These are phyloP conservation scores for Prunus kanzakura DNA, from an alignment of 306 rosid genomes.

Conservation along the genomic window DNA sequence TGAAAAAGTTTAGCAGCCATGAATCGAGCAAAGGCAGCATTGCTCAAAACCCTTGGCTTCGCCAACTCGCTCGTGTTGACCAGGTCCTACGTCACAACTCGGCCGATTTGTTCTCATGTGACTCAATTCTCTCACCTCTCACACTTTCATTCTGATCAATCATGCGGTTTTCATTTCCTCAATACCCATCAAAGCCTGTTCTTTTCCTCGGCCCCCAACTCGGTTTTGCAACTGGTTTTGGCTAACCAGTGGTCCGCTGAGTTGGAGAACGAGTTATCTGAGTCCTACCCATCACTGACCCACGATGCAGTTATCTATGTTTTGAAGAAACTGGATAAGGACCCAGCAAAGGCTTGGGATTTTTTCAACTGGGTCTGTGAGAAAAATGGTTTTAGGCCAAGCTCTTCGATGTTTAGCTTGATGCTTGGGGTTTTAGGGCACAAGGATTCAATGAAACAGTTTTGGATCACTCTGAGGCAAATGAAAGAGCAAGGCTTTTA, in stretches of 20 bases:
- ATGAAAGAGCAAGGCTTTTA: conserved; percentile 70
- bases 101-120: conserved; percentile 43
- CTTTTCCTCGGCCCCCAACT: conserved; percentile 62
- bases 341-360: conserved; percentile 56
- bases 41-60: conserved; percentile 41
- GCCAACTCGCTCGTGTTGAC: conserved; percentile 39
- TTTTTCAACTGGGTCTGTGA: conserved; percentile 72
- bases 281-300: conserved; percentile 36
- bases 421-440: conserved; percentile 54
- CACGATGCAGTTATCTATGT: conserved; percentile 66
- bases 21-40: conserved; percentile 47
- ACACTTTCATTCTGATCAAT: conserved; percentile 24
- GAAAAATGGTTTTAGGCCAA: conserved; percentile 50
- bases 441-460: conserved; percentile 51
- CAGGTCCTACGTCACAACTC: conserved; percentile 33
- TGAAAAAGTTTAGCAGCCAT: conserved; percentile 30
- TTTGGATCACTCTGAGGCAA: conserved; percentile 54
- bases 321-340: conserved; percentile 57
- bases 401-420: conserved; percentile 59
- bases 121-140: conserved; percentile 37
- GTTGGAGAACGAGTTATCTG: conserved; percentile 50
- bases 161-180: conserved; percentile 19
- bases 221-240: conserved; percentile 49
- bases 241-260: conserved; percentile 67
- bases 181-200: conserved; percentile 29